These are phyloP conservation scores for Xylariaceae sp. DNA, from an alignment of 2,329 filamentous ascomycete genomes.

Conservation along the genomic window DNA sequence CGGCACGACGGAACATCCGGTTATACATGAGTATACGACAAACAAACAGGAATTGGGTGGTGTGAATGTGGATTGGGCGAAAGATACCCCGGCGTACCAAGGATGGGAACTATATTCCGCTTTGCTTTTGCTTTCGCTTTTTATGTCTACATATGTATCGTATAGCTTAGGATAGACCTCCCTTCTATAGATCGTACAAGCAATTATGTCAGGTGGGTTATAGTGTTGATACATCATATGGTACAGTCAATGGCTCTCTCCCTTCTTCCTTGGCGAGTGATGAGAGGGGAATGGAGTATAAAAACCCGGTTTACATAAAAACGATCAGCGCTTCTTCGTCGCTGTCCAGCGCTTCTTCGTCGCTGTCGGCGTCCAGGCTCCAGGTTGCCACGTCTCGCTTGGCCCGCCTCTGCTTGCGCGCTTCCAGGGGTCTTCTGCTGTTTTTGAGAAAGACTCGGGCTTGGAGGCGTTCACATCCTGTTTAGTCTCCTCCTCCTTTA, in stretches of 20 bases:
- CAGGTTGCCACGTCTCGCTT: conserved; percentile 64
- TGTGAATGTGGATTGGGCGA: too few species aligned
- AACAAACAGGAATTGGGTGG: too few species aligned
- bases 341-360: conserved; percentile 24
- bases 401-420: conserved; percentile 48
- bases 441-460: too few species aligned
- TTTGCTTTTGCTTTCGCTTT: neutral
- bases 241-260: conserved; percentile 15
- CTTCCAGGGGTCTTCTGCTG: conserved; percentile 54
- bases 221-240: conserved; percentile 9
- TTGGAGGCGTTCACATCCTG: conserved; percentile 16
- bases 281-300: too few species aligned
- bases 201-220: too few species aligned
- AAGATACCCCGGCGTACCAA: neutral
- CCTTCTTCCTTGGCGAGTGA: too few species aligned
- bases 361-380: conserved; percentile 54
- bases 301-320: neutral
- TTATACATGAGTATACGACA: too few species aligned
- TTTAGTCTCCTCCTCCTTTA: conserved; percentile 8
- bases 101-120: too few species aligned
- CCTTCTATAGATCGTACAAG: neutral
- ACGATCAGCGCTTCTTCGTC: neutral
- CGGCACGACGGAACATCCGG: too few species aligned
- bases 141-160: neutral
- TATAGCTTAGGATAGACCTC: neutral